These are phyloP conservation scores for Botrytis sinoallii DNA, from an alignment of 2,329 filamentous ascomycete species.

Conservation along the genomic window DNA sequence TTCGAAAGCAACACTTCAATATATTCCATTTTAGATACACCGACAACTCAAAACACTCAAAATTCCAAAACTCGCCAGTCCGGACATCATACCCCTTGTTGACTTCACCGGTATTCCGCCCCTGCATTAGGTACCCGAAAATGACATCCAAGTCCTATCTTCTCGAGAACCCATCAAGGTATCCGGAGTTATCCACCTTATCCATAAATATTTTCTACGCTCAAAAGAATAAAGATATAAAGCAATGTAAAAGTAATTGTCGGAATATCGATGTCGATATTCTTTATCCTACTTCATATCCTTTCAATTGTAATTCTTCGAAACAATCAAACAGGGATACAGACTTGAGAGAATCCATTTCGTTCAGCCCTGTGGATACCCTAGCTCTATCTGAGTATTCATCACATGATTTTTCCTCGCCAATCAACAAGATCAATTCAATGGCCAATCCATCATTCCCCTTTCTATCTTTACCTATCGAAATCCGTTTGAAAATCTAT, in stretches of 20 bases:
- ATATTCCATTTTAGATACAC: background rate
- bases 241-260: constrained; percentile 29
- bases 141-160: background rate
- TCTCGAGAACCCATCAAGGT: background rate
- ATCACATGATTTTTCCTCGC: constrained; percentile 3
- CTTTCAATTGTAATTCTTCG: constrained; percentile 7
- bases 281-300: constrained; percentile 18
- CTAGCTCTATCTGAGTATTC: background rate
- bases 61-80: background rate
- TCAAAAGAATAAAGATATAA: constrained; percentile 10
- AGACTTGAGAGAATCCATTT: background rate
- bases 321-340: background rate
- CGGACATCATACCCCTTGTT: background rate
- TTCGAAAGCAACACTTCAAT: background rate
- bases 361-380: background rate
- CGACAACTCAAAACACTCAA: background rate
- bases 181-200: constrained; percentile 11
- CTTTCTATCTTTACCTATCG: constrained; percentile 32
- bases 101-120: background rate
- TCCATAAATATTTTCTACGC: constrained; percentile 27
- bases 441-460: constrained; percentile 21
- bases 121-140: constrained; percentile 16
- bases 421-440: background rate
- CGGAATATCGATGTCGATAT: constrained; percentile 27
- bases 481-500: constrained; percentile 35